Conservation (phyloP, 345 rosid species). For the Cardamine resedifolia region DNA sequence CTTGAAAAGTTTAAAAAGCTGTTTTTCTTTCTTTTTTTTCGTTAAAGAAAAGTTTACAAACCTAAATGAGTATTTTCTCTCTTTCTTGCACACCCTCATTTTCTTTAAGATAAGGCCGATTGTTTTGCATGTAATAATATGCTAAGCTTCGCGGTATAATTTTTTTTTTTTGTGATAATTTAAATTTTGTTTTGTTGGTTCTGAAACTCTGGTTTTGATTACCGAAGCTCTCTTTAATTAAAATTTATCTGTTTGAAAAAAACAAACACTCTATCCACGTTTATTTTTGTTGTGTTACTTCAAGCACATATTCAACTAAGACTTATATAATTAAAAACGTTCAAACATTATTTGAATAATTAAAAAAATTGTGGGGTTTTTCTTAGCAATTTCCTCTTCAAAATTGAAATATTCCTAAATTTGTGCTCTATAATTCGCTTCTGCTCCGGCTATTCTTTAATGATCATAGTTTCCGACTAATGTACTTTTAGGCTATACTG, state of each 20-base stretch:
- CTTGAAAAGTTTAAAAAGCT: too few relatives aligned
- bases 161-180: too few relatives aligned
- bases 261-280: neutral
- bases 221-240: neutral
- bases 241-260: neutral
- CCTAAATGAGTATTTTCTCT: too few relatives aligned
- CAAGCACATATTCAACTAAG: neutral
- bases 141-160: too few relatives aligned
- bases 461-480: neutral
- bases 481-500: neutral
- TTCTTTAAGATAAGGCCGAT: too few relatives aligned
- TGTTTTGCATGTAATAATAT: too few relatives aligned
- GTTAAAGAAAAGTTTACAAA: too few relatives aligned
- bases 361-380: neutral
- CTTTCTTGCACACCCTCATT: too few relatives aligned
- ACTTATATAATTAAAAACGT: neutral
- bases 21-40: too few relatives aligned
- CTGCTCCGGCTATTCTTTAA: neutral
- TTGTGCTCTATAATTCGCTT: neutral
- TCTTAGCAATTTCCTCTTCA: neutral
- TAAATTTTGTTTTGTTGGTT: too few relatives aligned
- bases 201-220: too few relatives aligned
- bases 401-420: neutral
- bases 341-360: neutral
- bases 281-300: neutral